Conservation (phyloP, 129 eudicot genomes). For the Ambrosia trifida region DNA sequence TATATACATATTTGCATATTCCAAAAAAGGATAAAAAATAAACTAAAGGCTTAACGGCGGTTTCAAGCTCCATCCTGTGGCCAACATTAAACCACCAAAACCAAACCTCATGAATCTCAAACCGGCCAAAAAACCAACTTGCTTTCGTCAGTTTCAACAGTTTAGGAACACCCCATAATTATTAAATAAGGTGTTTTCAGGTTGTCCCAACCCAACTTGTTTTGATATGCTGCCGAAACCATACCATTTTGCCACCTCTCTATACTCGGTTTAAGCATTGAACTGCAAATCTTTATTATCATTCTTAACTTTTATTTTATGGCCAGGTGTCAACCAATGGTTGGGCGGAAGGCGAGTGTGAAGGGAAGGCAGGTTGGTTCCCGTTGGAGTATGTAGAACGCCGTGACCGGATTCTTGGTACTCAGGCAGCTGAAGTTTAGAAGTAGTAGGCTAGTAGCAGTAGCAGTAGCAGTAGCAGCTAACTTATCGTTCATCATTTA, state of each 20-base stretch:
- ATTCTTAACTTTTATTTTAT: slow-evolving; percentile 1
- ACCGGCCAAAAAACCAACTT: background rate
- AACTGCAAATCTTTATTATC: background rate
- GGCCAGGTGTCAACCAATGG: slow-evolving; percentile 80
- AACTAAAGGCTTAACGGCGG: background rate
- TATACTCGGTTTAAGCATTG: background rate
- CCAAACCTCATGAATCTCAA: background rate
- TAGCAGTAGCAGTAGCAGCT: background rate
- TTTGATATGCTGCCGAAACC: background rate
- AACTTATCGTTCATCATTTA: slow-evolving; percentile 19
- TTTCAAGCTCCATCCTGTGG: background rate
- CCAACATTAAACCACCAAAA: background rate
- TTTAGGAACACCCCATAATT: background rate
- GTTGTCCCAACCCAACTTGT: background rate
- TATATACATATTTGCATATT: background rate
- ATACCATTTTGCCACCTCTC: background rate
- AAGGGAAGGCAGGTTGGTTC: slow-evolving; percentile 97
- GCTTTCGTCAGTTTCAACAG: background rate
- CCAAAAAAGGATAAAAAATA: background rate
- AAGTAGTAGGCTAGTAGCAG: background rate
- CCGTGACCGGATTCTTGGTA: slow-evolving; percentile 82
- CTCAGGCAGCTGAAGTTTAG: slow-evolving; percentile 69
- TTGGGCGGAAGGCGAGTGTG: slow-evolving; percentile 99
- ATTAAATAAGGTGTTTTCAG: background rate
- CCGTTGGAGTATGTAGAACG: slow-evolving; percentile 80